A percentile compares a stretch with the other conserved stretches of the same genome.
phyloP scores from a whole-genome alignment of 1,284 basidiomycete species.

The Uromyces viciae-fabae region DNA sequence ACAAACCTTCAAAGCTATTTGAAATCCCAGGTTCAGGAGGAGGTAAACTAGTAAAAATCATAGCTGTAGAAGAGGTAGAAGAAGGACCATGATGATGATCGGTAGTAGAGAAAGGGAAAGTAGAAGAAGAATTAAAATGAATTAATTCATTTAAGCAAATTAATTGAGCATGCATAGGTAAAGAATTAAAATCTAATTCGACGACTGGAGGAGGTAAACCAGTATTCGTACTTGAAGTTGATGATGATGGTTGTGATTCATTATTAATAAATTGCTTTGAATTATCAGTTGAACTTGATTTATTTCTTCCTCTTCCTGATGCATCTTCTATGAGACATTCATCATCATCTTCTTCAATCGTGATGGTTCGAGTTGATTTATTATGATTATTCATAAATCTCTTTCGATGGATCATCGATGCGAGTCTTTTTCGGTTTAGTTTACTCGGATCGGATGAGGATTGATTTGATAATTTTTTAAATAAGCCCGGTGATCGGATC shows the following conservation, averaged over 20 bases:
- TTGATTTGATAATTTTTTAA: background rate
- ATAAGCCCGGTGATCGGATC: slow-evolving; percentile 1
- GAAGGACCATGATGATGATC: background rate
- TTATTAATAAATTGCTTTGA: too few relatives aligned
- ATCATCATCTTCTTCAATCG: background rate
- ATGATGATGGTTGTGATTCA: slow-evolving; percentile 1
- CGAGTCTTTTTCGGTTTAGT: slow-evolving; percentile 5
- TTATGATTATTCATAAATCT: background rate
- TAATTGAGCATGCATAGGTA: slow-evolving; percentile 39
- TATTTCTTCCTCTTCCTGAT: background rate
- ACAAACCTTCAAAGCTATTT: slow-evolving; percentile 29
- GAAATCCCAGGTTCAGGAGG: slow-evolving; percentile 34
- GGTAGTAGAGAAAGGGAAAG: too few relatives aligned
- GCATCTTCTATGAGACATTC: background rate
- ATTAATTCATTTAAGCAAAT: slow-evolving; percentile 41
- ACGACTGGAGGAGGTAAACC: slow-evolving; percentile 8
- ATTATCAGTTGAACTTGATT: background rate
- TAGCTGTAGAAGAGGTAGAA: slow-evolving; percentile 14
- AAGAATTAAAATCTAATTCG: slow-evolving; percentile 39
- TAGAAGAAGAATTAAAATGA: slow-evolving; percentile 22
- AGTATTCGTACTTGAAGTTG: background rate
- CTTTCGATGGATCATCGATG: background rate
- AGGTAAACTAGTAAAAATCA: slow-evolving; percentile 41
- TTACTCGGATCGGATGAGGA: background rate
- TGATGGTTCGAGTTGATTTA: background rate